phyloP scores from a whole-genome alignment of 306 rosid species.

The Clitoria ternatea region DNA sequence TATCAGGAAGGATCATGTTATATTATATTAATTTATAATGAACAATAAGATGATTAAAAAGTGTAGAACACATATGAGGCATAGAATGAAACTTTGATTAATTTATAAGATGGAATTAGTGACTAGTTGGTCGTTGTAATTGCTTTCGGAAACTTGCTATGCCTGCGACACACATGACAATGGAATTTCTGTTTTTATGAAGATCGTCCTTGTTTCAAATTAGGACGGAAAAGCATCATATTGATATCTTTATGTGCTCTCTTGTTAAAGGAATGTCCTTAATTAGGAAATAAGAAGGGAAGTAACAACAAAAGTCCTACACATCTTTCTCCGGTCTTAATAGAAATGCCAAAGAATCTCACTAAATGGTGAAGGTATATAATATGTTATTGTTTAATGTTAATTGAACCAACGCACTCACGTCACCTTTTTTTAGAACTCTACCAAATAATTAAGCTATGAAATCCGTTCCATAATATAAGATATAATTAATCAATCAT shows the following conservation, averaged over 20 bases:
- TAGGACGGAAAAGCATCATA: neutral
- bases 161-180: neutral
- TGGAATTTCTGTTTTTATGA: neutral
- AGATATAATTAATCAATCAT: too few species aligned
- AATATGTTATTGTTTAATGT: neutral
- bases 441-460: too few species aligned
- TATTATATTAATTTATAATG: neutral
- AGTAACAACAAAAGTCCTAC: constrained; percentile 10
- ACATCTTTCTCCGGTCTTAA: neutral
- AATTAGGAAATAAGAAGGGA: constrained; percentile 4
- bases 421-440: too few species aligned
- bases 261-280: constrained; percentile 10
- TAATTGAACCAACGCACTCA: neutral
- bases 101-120: neutral
- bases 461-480: too few species aligned
- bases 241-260: neutral
- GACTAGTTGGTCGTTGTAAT: neutral
- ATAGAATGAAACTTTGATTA: too few species aligned
- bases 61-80: neutral
- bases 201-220: neutral
- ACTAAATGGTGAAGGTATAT: too few species aligned
- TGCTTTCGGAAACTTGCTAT: neutral
- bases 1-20: neutral
- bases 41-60: neutral
- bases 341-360: too few species aligned